Evolutionary conservation across 371 early-diverging fungal genomes (phyloP), one percentile per base, ranked within the genome.

Genomic region (Mucor indicus): DNA sequence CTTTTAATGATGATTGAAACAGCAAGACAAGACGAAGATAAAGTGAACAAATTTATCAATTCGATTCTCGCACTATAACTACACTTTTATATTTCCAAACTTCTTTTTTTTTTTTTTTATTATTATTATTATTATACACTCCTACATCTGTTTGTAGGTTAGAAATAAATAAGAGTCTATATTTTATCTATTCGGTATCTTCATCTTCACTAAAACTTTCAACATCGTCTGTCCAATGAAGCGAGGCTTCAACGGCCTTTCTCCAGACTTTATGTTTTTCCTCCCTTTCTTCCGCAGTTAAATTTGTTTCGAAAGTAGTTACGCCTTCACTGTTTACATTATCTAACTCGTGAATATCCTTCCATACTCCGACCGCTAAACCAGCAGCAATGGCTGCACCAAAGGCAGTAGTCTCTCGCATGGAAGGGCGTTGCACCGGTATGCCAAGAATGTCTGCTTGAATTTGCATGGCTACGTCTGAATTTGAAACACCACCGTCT

Each of bases 301-400:
- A 66, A 19, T 64, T 43, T 19, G 76, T 59, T 38, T 43, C 53
- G 64, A 87, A 87, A 4, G 64, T 48, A n/a, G 56, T 64, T 12
- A 50, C 30, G 35, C 50, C 68, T 2, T 75, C 66, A 15, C 40
- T 59, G 43, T 72, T 69, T 32, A 73, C 61, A 15, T 58, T 39
- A n/a, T 54, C 4, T 22, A 79, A 50, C 7, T 66, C 65, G 31
- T 67, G 48, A 4, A 69, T 16, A 33, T 42, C 44, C 35, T 77
- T 56, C 89, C 91, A 93, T 8, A 91, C 64, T 13, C 90, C 91
- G 16, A 86, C 78, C n/a, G 82, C 92, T 9, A 91, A 64, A 1
- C 91, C 98, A 25, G 98, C 96, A 10, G 95, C 98, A 33, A 95
- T 80, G 1, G 98, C 98, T 8, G 96, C 93, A 22, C 98, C 98